Conservation (phyloP, 768 basidiomycete genomes). For the Fistulinella prunicolor region DNA sequence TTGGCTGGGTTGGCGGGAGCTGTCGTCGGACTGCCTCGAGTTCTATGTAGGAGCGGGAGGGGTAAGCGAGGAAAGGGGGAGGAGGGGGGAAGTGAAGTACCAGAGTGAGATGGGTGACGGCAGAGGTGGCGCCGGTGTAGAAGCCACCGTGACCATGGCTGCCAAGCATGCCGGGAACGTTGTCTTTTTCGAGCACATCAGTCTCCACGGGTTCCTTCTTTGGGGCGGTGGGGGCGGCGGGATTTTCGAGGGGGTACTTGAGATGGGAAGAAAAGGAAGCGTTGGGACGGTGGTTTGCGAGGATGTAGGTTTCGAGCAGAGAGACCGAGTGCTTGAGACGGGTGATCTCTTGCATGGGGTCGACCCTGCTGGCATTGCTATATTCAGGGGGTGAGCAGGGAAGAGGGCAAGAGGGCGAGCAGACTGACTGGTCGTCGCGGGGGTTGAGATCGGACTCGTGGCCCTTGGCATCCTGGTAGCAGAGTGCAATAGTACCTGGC, state of each 20-base stretch:
- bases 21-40: conserved; percentile 50
- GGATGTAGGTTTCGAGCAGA: conserved; percentile 36
- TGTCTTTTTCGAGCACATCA: conserved; percentile 45
- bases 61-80: conserved; percentile 16
- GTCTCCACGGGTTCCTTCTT: conserved; percentile 55
- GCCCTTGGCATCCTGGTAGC: conserved; percentile 73
- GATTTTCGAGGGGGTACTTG: conserved; percentile 25
- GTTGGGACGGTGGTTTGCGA: conserved; percentile 30
- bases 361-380: conserved; percentile 34
- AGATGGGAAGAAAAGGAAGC: conserved; percentile 21
- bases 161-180: conserved; percentile 63
- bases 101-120: conserved; percentile 64
- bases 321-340: conserved; percentile 41
- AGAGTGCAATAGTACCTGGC: conserved; percentile 73
- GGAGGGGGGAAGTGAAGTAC: conserved; percentile 33
- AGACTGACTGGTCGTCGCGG: conserved; percentile 51
- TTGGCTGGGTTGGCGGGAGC: conserved; percentile 50
- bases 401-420: conserved; percentile 16
- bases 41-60: conserved; percentile 31
- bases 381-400: conserved; percentile 35
- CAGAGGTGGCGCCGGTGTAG: conserved; percentile 78
- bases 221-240: conserved; percentile 34
- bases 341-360: conserved; percentile 40
- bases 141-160: conserved; percentile 64
- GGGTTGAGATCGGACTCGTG: conserved; percentile 53